Percentiles rank a stretch among this genome's conserved stretches.
phyloP scores from a whole-genome alignment of 1,284 basidiomycete species.

The Heterobasidion occidentale region DNA sequence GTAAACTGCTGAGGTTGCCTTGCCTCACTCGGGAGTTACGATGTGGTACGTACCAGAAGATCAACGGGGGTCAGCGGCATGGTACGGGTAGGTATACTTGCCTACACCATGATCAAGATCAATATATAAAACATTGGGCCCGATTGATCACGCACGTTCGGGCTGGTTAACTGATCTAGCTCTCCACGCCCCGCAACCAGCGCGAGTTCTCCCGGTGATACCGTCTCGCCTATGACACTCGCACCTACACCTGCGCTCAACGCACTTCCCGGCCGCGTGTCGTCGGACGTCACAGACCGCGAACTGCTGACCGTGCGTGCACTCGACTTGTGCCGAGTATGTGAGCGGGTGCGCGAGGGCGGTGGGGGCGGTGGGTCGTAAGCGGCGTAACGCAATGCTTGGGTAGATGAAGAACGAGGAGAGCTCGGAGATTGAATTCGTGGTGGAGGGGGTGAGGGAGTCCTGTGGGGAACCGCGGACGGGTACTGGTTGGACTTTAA shows the following conservation, averaged over 20 bases:
- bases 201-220: slow-evolving; percentile 52
- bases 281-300: slow-evolving; percentile 17
- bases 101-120: not conserved
- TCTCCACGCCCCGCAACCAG: slow-evolving; percentile 36
- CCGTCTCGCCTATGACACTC: slow-evolving; percentile 28
- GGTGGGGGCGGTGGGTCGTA: slow-evolving; percentile 49
- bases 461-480: slow-evolving; percentile 1
- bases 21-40: too few relatives aligned
- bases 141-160: slow-evolving; percentile 16
- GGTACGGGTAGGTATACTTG: slow-evolving; percentile 1
- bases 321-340: slow-evolving; percentile 29
- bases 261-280: slow-evolving; percentile 16
- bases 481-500: slow-evolving; percentile 28
- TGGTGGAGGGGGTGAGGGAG: slow-evolving; percentile 11
- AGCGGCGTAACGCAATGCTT: slow-evolving; percentile 58
- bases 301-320: slow-evolving; percentile 19
- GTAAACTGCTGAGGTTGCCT: not conserved
- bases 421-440: slow-evolving; percentile 12
- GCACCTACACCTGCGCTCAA: slow-evolving; percentile 6
- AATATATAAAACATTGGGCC: not conserved
- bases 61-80: slow-evolving; percentile 13
- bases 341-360: slow-evolving; percentile 24
- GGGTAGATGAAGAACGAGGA: slow-evolving; percentile 19
- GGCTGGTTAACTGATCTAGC: slow-evolving; percentile 18
- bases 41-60: slow-evolving; percentile 8